Conservation (phyloP, 1,284 basidiomycete genomes). For the Ganoderma resinaceum region DNA sequence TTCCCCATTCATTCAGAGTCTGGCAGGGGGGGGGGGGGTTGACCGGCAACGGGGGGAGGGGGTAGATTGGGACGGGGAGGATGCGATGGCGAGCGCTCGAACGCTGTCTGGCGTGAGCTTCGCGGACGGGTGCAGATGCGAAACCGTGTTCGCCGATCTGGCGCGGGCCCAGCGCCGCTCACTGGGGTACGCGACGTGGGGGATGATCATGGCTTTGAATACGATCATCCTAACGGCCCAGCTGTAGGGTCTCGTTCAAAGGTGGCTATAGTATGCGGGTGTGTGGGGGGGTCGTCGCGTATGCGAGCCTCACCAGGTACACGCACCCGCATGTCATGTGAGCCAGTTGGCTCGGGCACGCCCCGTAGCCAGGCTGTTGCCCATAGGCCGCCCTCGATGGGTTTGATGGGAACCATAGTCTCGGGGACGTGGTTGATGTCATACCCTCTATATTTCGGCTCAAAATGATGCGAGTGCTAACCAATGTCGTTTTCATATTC, state of each 20-base stretch:
- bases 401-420: not conserved
- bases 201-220: not conserved
- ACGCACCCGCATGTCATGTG: not conserved
- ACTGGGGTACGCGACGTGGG: not conserved
- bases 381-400: not conserved
- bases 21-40: not conserved
- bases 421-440: not conserved
- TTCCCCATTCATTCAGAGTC: not conserved
- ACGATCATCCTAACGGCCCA: not conserved
- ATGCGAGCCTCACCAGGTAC: not conserved
- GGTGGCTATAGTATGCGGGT: not conserved
- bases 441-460: not conserved
- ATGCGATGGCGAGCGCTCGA: not conserved
- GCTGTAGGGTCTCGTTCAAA: not conserved
- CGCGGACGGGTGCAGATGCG: constrained; percentile 2
- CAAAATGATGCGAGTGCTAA: not conserved
- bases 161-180: too few relatives aligned
- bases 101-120: constrained; percentile 8
- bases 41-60: not conserved
- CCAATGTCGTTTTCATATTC: not conserved
- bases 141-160: not conserved
- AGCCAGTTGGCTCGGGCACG: not conserved
- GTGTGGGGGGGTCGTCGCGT: not conserved
- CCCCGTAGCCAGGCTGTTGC: not conserved
- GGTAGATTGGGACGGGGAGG: too few relatives aligned